Conservation (phyloP, 129 eudicot genomes). For the Tagetes patula region DNA sequence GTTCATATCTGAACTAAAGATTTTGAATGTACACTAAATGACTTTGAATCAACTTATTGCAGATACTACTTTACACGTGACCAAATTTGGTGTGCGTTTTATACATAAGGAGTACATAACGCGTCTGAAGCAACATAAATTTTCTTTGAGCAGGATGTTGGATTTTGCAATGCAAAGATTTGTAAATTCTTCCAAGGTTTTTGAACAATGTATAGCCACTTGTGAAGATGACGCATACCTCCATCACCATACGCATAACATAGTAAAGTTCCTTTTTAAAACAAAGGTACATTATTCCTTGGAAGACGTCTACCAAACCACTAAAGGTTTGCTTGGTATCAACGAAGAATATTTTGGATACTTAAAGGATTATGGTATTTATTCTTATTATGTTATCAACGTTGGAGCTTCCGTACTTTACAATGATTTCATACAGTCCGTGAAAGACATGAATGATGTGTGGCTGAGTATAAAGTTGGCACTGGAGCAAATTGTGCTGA, state of each 20-base stretch:
- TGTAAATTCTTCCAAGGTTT: no score
- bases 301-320: neutral
- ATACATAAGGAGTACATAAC: conserved; percentile 4
- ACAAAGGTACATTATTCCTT: neutral
- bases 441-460: conserved; percentile 13
- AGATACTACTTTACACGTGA: conserved; percentile 3
- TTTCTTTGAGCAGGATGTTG: no score
- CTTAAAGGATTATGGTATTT: neutral
- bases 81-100: conserved; percentile 5
- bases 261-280: neutral
- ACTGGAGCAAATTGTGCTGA: conserved; percentile 9
- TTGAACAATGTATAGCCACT: no score
- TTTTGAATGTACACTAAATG: neutral
- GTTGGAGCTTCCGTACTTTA: conserved; percentile 17
- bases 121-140: neutral
- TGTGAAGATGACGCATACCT: neutral
- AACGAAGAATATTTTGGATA: neutral
- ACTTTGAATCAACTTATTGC: neutral
- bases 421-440: conserved; percentile 2
- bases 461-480: conserved; percentile 20
- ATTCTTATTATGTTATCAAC: conserved; percentile 3
- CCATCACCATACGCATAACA: neutral
- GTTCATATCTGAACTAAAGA: neutral
- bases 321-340: neutral
- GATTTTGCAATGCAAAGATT: no score